Evolutionary conservation across 2,329 filamentous ascomycete species (phyloP), one percentile per base, ranked within the genome.

Genomic region (Conoideocrella luteorostrata): DNA sequence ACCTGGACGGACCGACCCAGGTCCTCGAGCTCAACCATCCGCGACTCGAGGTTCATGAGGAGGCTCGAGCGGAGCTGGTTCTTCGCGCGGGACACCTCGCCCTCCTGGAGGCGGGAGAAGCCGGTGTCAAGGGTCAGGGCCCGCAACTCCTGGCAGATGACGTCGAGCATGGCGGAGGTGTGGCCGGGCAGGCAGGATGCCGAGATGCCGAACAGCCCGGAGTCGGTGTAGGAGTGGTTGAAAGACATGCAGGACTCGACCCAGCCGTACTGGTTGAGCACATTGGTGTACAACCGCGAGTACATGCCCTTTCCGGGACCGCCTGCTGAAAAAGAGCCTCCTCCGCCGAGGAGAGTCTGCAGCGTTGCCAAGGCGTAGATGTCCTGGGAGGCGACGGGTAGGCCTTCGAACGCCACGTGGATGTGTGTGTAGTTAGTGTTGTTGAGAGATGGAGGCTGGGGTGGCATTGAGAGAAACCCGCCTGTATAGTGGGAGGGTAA

Each of bases 291-390:
- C 7, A 98, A 79, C 11, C 93, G 85, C 29, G 88, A 95, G 74
- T 97, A 97, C 93, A 98, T 98, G 63, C 93, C 93, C 72, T 98
- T 98, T 42, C 93, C 93, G 4, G 93, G 93, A 0, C 93, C 93
- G 56, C 93, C 93, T 43, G 93, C 93, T 13, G 88, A 95, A 71
- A 98, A 98, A 44, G 90, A 96, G 20, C 93, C 93, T 39, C 93
- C 93, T 38, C 93, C 93, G 46, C 93, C 93, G 26, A 98, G 86
- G 9, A 98, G 84, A 1, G 89, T 97, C 66, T 97, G 94, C 1
- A 98, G 75, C 1, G 91, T 95, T 6, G 93, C 93, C 35, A 97
- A 82, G 15, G 93, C 90, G 68, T 97, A 98, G 57, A 98, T 96
- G 62, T 97, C 91, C 11, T 88, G 82, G 3, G 86, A 91, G 18